phyloP scores from a whole-genome alignment of 2,329 filamentous ascomycete genomes.

The Penicillium paneum region DNA sequence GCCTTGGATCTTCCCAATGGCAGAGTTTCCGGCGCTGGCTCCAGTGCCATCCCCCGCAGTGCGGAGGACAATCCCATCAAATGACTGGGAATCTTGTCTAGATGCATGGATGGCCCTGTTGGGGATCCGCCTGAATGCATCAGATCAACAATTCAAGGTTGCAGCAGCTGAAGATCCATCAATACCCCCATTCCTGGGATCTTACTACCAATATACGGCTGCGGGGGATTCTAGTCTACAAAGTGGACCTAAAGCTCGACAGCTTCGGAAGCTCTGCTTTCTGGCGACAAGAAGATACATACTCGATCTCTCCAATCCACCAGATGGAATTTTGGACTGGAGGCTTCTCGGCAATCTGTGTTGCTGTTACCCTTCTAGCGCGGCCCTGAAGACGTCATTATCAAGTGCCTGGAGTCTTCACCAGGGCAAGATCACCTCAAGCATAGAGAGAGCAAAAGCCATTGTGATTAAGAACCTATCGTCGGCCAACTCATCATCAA shows the following conservation, averaged over 20 bases:
- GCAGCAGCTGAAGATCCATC: slow-evolving; percentile 57
- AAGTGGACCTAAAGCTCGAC: slow-evolving; percentile 38
- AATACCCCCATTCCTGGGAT: slow-evolving; percentile 60
- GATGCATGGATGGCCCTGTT: slow-evolving; percentile 71
- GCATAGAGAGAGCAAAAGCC: slow-evolving; percentile 38
- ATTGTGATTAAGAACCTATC: slow-evolving; percentile 33
- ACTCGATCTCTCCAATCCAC: slow-evolving; percentile 44
- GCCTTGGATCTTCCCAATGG: slow-evolving; percentile 23
- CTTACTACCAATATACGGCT: slow-evolving; percentile 59
- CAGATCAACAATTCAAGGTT: slow-evolving; percentile 54
- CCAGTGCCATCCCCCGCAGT: slow-evolving; percentile 70
- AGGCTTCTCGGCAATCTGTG: slow-evolving; percentile 66
- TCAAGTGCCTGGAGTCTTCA: slow-evolving; percentile 47
- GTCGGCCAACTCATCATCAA: slow-evolving; percentile 8
- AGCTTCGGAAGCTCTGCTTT: slow-evolving; percentile 63
- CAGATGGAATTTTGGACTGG: slow-evolving; percentile 57
- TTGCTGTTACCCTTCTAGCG: slow-evolving; percentile 63
- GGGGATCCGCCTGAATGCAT: slow-evolving; percentile 61
- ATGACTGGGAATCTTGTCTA: slow-evolving; percentile 75
- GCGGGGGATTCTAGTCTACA: slow-evolving; percentile 33
- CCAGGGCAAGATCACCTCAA: slow-evolving; percentile 32
- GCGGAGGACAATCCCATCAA: slow-evolving; percentile 61
- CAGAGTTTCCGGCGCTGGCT: slow-evolving; percentile 67
- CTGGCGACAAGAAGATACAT: slow-evolving; percentile 61
- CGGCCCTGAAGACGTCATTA: slow-evolving; percentile 53